phyloP scores from a whole-genome alignment of 2,329 filamentous ascomycete genomes.

The Neoarthrinium moseri region DNA sequence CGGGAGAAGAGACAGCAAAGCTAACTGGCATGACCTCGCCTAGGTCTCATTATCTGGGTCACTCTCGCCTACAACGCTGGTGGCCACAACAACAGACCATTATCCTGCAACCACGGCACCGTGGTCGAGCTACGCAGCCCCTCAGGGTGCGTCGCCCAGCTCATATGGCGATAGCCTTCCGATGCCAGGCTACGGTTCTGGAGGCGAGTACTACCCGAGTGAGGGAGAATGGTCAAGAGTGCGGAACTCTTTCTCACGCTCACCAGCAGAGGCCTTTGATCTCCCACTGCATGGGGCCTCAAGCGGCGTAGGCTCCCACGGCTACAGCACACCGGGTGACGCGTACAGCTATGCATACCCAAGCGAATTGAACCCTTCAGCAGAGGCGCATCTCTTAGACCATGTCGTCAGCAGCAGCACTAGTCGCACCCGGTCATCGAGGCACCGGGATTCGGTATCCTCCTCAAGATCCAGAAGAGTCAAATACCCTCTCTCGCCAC shows the following conservation, averaged over 20 bases:
- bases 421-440: background rate
- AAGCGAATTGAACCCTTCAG: background rate
- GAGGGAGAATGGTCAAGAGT: slow-evolving; percentile 1
- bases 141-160: slow-evolving; percentile 2
- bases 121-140: slow-evolving; percentile 1
- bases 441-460: background rate
- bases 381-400: background rate
- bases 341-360: slow-evolving; percentile 2
- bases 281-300: background rate
- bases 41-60: background rate
- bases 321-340: background rate
- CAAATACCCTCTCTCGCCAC: slow-evolving; percentile 6
- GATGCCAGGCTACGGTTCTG: background rate
- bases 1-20: no score
- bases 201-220: slow-evolving; percentile 3
- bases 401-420: background rate
- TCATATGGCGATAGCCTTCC: background rate
- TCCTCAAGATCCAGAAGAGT: background rate
- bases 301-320: background rate
- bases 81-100: background rate
- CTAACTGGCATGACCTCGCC: no score
- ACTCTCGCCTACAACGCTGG: background rate
- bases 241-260: slow-evolving; percentile 4
- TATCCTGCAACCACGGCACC: slow-evolving; percentile 2
- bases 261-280: slow-evolving; percentile 3